Conservation (phyloP, 179 eudicot species). For the Dionaea muscipula region DNA sequence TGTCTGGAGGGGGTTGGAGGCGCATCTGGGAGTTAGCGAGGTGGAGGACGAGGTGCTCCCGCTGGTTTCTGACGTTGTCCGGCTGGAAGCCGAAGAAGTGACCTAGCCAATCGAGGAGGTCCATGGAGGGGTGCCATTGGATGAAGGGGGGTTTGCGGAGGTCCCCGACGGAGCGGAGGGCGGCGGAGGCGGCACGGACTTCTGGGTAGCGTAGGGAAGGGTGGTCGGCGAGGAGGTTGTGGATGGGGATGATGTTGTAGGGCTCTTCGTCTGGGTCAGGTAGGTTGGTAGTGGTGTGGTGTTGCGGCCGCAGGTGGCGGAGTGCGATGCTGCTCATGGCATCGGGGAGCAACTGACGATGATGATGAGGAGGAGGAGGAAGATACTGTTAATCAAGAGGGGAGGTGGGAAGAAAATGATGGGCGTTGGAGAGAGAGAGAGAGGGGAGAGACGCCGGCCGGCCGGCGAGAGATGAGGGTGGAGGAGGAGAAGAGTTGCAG, state of each 20-base stretch:
- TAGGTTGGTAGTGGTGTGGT: background rate
- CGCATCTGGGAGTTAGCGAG: constrained; percentile 84
- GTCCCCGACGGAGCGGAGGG: constrained; percentile 60
- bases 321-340: constrained; percentile 8
- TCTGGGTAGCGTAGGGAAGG: constrained; percentile 85
- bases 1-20: constrained; percentile 56
- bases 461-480: too few relatives aligned
- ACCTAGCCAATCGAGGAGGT: constrained; percentile 88
- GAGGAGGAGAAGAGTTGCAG: too few relatives aligned
- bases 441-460: too few relatives aligned
- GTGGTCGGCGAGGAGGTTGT: constrained; percentile 80
- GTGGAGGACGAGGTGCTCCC: constrained; percentile 82
- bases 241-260: constrained; percentile 85
- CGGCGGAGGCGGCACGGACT: constrained; percentile 74
- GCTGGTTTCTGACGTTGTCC: constrained; percentile 64
- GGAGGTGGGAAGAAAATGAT: too few relatives aligned
- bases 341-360: constrained; percentile 3
- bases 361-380: too few relatives aligned
- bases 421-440: too few relatives aligned
- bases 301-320: background rate
- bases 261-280: constrained; percentile 12
- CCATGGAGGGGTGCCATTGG: constrained; percentile 43
- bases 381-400: too few relatives aligned
- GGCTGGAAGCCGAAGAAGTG: constrained; percentile 67
- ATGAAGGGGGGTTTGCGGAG: constrained; percentile 62